Evolutionary conservation across 2,329 filamentous ascomycete species (phyloP).

Genomic region (Beauveria scarabaeidicola): DNA sequence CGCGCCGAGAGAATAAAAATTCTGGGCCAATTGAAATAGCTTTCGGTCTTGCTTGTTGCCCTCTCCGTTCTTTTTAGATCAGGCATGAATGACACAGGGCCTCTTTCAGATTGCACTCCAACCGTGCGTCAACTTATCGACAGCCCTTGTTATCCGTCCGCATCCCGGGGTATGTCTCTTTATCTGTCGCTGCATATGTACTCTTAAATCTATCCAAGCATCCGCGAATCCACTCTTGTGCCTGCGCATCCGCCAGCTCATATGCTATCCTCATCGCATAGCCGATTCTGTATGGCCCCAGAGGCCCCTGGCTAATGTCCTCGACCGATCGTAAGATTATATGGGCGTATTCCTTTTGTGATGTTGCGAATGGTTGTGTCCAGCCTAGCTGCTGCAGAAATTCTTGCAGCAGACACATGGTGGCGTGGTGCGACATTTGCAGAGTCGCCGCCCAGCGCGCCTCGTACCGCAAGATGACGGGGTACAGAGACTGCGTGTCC

Average conservation of each 20-base stretch:
- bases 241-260: constrained; percentile 13
- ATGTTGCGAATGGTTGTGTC: constrained; percentile 19
- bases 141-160: constrained; percentile 6
- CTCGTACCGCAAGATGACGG: constrained; percentile 24
- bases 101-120: no score
- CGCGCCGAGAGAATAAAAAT: no score
- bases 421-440: constrained; percentile 30
- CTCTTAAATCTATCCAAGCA: constrained; percentile 5
- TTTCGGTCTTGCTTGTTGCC: no score
- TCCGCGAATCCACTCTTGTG: constrained; percentile 8
- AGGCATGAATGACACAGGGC: no score
- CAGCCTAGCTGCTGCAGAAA: constrained; percentile 25
- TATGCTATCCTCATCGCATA: constrained; percentile 31
- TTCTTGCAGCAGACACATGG: constrained; percentile 32
- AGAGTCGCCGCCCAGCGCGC: constrained; percentile 26
- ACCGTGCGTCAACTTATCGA: neutral
- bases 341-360: constrained; percentile 20
- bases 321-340: constrained; percentile 31
- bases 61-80: no score
- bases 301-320: constrained; percentile 26
- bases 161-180: constrained; percentile 2
- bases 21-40: no score
- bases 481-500: constrained; percentile 25
- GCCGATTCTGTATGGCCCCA: constrained; percentile 31
- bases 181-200: constrained; percentile 11